These are phyloP conservation scores for Penicillium daleae DNA, from an alignment of 495 filamentous ascomycete genomes.

Conservation along the genomic window DNA sequence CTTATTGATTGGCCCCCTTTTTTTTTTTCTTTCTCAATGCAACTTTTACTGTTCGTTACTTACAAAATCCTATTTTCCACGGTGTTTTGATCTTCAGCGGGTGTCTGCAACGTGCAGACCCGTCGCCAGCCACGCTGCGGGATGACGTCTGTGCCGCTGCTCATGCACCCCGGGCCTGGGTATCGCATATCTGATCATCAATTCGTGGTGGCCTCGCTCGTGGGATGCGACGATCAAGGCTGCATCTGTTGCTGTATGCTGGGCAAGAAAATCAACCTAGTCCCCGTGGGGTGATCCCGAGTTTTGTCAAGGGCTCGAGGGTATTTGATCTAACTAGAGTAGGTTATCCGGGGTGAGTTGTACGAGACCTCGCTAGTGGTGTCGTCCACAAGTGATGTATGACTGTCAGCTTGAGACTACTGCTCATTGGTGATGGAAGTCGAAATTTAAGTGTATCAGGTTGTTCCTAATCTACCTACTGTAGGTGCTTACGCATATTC, in stretches of 20 bases:
- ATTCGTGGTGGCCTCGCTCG: background rate
- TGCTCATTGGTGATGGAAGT: background rate
- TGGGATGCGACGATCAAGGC: background rate
- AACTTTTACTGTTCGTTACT: background rate
- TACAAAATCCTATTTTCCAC: background rate
- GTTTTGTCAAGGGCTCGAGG: background rate
- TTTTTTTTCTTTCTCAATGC: slow-evolving; percentile 8
- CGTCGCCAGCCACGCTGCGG: slow-evolving; percentile 13
- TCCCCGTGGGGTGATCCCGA: slow-evolving; percentile 5
- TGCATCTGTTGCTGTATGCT: background rate
- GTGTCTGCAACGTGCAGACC: slow-evolving; percentile 3
- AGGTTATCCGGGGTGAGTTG: background rate
- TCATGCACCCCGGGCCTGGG: slow-evolving; percentile 11
- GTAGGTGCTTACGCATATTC: background rate
- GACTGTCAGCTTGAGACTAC: background rate
- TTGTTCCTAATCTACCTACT: background rate
- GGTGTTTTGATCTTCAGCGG: slow-evolving; percentile 12
- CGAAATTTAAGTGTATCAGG: background rate
- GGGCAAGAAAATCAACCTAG: background rate
- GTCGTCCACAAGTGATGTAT: background rate
- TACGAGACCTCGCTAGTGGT: background rate
- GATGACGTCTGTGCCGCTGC: slow-evolving; percentile 25
- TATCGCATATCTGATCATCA: slow-evolving; percentile 7
- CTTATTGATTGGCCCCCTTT: no score
- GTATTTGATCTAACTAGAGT: background rate